Conservation (phyloP, 192 early-diverging fungal genomes). For the Chytriomyces sp. region DNA sequence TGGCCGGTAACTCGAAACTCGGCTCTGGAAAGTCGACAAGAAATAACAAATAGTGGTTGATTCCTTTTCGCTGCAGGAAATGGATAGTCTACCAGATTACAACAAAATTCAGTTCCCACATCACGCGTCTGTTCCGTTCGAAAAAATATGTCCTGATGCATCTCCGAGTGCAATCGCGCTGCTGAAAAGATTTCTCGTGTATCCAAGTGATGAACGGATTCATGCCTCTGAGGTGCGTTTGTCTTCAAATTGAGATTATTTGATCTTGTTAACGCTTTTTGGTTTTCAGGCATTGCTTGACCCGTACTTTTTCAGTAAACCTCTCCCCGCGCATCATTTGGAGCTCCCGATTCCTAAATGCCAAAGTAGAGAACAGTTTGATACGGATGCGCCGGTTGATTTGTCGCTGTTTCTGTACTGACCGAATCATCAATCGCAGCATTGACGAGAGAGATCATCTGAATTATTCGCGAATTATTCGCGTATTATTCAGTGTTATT, state of each 20-base stretch:
- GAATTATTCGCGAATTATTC: too few relatives aligned
- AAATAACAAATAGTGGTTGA: background rate
- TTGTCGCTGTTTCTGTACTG: conserved; percentile 37
- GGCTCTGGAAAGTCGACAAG: too few relatives aligned
- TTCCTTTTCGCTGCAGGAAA: conserved; percentile 40
- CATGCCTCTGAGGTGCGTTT: conserved; percentile 50
- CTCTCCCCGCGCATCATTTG: conserved; percentile 62
- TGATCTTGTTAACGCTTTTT: background rate
- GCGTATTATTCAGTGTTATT: too few relatives aligned
- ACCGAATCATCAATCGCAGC: background rate
- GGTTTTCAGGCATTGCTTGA: conserved; percentile 53
- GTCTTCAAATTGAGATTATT: background rate
- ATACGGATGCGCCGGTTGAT: conserved; percentile 52
- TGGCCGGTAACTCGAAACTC: conserved; percentile 54
- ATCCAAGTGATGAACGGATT: conserved; percentile 50
- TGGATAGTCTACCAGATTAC: conserved; percentile 61
- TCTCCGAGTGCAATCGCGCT: conserved; percentile 50
- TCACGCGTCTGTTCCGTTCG: conserved; percentile 38
- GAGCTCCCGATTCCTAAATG: conserved; percentile 63
- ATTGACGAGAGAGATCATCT: background rate
- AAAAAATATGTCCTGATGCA: conserved; percentile 57
- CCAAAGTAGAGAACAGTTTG: conserved; percentile 52
- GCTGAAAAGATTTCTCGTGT: conserved; percentile 59
- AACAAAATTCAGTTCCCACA: conserved; percentile 66
- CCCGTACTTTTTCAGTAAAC: conserved; percentile 59